These are phyloP conservation scores for Pseudocercospora fijiensis DNA, from an alignment of 2,329 filamentous ascomycete species.

Conservation along the genomic window DNA sequence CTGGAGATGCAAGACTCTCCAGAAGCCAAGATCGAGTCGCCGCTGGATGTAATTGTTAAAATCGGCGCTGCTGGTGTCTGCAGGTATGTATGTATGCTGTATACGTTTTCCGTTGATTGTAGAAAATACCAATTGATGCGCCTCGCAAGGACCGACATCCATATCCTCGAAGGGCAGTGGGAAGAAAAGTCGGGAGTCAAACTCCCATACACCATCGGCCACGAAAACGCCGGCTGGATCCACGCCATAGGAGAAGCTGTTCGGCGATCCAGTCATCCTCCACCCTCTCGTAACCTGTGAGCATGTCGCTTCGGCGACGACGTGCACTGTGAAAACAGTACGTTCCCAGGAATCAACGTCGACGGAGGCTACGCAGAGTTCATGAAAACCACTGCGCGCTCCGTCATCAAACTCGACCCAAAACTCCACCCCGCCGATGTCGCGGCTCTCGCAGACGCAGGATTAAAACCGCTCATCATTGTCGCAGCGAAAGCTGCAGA, in stretches of 20 bases:
- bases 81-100: conserved; percentile 26
- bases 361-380: conserved; percentile 32
- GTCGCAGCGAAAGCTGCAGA: conserved; percentile 29
- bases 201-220: conserved; percentile 31
- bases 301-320: conserved; percentile 32
- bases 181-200: conserved; percentile 28
- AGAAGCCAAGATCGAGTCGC: conserved; percentile 25
- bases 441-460: conserved; percentile 31
- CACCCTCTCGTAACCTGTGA: conserved; percentile 32
- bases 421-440: conserved; percentile 31
- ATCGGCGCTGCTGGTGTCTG: conserved; percentile 33
- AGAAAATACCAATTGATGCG: not conserved
- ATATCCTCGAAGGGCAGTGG: conserved; percentile 33
- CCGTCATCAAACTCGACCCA: conserved; percentile 31
- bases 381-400: conserved; percentile 31
- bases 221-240: conserved; percentile 32
- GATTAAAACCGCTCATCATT: conserved; percentile 31
- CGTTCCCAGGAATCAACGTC: conserved; percentile 30
- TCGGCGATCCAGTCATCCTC: conserved; percentile 30
- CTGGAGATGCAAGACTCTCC: conserved; percentile 28
- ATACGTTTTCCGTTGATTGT: not conserved
- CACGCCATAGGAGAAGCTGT: conserved; percentile 28
- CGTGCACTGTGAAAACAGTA: conserved; percentile 30
- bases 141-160: conserved; percentile 32
- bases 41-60: conserved; percentile 33